Evolutionary conservation across 2,329 filamentous ascomycete genomes (phyloP).

Genomic region (Penicillium hesseltinei): DNA sequence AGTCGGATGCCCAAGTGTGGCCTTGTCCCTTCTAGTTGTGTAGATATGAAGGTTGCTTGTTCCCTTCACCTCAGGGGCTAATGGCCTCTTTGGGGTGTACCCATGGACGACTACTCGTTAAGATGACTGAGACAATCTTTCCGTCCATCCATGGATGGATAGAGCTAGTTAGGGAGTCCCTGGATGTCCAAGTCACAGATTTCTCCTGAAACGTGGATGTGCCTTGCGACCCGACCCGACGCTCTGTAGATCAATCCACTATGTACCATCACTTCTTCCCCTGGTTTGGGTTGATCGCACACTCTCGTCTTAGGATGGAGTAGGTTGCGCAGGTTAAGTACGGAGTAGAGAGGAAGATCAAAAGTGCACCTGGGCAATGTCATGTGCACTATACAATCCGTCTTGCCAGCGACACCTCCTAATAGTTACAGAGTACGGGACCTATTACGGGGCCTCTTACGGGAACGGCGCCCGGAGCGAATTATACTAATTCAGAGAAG

Average conservation of each 20-base stretch:
- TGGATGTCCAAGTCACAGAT: not conserved
- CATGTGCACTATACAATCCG: not conserved
- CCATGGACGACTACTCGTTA: not conserved
- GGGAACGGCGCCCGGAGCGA: not conserved
- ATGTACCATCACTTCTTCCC: not conserved
- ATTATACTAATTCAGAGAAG: not conserved
- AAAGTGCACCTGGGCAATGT: not conserved
- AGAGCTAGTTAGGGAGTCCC: not conserved
- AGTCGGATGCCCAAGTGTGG: not conserved
- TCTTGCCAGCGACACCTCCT: not conserved
- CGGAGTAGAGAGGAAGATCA: not conserved
- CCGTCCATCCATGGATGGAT: not conserved
- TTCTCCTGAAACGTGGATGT: not conserved
- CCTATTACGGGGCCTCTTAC: not conserved
- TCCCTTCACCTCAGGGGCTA: not conserved
- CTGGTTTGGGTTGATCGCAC: not conserved
- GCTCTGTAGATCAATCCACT: slow-evolving; percentile 1
- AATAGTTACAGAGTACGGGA: too few species aligned
- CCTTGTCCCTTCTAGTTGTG: not conserved
- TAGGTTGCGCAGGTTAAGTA: not conserved
- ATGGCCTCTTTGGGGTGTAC: not conserved
- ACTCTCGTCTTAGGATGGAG: not conserved
- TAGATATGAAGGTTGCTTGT: not conserved
- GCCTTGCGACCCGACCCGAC: not conserved
- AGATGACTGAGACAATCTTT: not conserved